Conservation (phyloP, 2,329 filamentous ascomycete genomes). For the Dothidotthia symphoricarpi region DNA sequence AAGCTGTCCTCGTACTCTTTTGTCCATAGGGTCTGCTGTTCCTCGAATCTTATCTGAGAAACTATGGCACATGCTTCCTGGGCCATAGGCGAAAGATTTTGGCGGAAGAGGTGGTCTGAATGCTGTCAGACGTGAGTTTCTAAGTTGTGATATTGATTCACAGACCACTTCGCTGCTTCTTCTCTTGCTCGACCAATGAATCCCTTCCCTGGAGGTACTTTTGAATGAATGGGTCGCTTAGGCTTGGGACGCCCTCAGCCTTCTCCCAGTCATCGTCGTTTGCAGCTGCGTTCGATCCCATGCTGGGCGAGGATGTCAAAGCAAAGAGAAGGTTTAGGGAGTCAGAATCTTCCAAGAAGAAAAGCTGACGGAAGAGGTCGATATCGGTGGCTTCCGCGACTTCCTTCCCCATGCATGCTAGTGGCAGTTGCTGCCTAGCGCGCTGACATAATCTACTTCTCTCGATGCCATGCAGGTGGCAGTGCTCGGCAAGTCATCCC, state of each 20-base stretch:
- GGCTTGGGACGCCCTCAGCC: conserved; percentile 43
- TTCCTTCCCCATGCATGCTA: conserved; percentile 16
- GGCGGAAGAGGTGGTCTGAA: conserved; percentile 67
- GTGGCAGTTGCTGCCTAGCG: conserved; percentile 8
- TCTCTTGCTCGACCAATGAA: conserved; percentile 75
- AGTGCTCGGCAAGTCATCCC: neutral
- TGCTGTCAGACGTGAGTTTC: conserved; percentile 24
- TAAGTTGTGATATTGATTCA: conserved; percentile 11
- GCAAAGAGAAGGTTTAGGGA: neutral
- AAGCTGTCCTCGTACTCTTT: conserved; percentile 68
- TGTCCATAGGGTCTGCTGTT: conserved; percentile 75
- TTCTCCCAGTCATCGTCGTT: conserved; percentile 42
- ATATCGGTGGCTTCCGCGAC: conserved; percentile 19
- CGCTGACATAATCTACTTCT: conserved; percentile 19
- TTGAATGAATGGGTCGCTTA: conserved; percentile 72
- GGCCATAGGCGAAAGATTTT: conserved; percentile 75
- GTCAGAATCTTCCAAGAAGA: neutral
- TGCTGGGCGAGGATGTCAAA: conserved; percentile 6
- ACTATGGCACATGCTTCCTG: conserved; percentile 77
- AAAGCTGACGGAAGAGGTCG: conserved; percentile 2
- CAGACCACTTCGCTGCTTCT: conserved; percentile 75
- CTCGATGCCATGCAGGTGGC: neutral
- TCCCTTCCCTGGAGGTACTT: conserved; percentile 76
- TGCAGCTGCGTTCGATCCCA: conserved; percentile 20
- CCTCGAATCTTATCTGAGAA: conserved; percentile 72